Base-by-base conservation (phyloP, 495 filamentous ascomycete genomes). In the Neurospora tetraspora region DNA sequence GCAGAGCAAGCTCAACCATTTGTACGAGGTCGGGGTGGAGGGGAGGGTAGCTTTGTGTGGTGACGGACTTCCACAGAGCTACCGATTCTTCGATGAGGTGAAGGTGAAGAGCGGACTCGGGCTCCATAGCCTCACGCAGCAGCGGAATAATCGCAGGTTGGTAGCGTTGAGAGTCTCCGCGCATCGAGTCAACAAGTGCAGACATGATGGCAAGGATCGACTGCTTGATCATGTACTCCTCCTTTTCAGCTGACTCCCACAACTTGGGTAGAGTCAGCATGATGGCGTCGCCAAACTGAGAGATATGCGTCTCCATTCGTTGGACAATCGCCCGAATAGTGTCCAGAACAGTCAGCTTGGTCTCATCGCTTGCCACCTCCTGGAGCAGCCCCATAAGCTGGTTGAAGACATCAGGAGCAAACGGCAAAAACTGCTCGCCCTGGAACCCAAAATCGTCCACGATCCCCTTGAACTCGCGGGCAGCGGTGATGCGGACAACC, bases 41-140 rank as follows among this genome's bases (percentile, higher is more conserved):
- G 1, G 92, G 91, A 5, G 87, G 80, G 5, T 87, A 86, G 23
- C 91, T 93, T 74, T 96, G 90, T 69, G 83, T 82, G 34, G 97
- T 79, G n/a, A 97, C 87, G 2, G 90, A 85, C 20, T 87, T 84
- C 94, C 94, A 97, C 31, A 99, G 87, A 39, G 97, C 94, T 14
- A 99, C 84, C 0, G 94, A 92, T 76, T 99, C 96, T 72, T 98
- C 96, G 12, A 97, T 86, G 9, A 98, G 89, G 77, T 97, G 96
- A 8, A 96, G 79, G 74, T 92, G 89, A 38, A 91, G 89, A 39
- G 94, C 89, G 6, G 93, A 94, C n/a, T 87, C 88, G 5, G 91
- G 89, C 73, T 94, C 89, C 68, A 94, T 88, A 6, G 93, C 93
- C 72, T 89, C 91, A 61, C 86, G 81, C 43, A 98, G 92, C 37